Conservation (phyloP, 768 basidiomycete genomes). For the Pisolithus tinctorius region DNA sequence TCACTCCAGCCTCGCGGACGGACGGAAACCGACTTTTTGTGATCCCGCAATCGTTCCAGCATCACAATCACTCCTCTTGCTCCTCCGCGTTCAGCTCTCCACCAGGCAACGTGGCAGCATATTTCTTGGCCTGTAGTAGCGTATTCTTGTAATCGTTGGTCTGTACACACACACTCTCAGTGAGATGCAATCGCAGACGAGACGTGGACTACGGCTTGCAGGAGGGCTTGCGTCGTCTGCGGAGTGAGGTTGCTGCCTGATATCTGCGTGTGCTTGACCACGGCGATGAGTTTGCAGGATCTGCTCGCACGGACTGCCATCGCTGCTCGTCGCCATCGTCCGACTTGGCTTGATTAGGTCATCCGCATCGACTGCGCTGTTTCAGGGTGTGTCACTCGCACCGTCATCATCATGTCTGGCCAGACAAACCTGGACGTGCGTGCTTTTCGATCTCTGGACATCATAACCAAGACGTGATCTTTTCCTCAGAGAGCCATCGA, state of each 20-base stretch:
- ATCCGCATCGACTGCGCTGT: not conserved
- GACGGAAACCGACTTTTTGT: slow-evolving; percentile 45
- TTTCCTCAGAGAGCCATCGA: slow-evolving; percentile 68
- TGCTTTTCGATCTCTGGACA: not conserved
- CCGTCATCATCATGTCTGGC: slow-evolving; percentile 31
- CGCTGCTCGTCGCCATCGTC: too few relatives aligned
- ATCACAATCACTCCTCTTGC: slow-evolving; percentile 66
- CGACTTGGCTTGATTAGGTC: not conserved
- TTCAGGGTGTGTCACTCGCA: not conserved
- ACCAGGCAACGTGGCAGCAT: slow-evolving; percentile 55
- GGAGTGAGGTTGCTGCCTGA: slow-evolving; percentile 47
- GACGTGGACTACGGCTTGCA: slow-evolving; percentile 52
- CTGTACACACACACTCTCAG: slow-evolving; percentile 27
- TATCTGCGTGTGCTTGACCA: slow-evolving; percentile 55
- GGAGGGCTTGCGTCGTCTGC: slow-evolving; percentile 57
- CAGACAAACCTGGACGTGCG: slow-evolving; percentile 44
- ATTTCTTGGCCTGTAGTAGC: slow-evolving; percentile 52
- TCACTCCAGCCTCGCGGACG: not conserved
- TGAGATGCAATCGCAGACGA: not conserved
- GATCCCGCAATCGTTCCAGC: slow-evolving; percentile 55
- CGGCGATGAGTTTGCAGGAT: slow-evolving; percentile 54
- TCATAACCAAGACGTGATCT: slow-evolving; percentile 3
- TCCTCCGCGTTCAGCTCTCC: slow-evolving; percentile 65
- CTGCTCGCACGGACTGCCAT: slow-evolving; percentile 38
- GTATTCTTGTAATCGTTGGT: slow-evolving; percentile 65